phyloP scores from a whole-genome alignment of 805 yeast species.

The Metschnikowia lunata region DNA sequence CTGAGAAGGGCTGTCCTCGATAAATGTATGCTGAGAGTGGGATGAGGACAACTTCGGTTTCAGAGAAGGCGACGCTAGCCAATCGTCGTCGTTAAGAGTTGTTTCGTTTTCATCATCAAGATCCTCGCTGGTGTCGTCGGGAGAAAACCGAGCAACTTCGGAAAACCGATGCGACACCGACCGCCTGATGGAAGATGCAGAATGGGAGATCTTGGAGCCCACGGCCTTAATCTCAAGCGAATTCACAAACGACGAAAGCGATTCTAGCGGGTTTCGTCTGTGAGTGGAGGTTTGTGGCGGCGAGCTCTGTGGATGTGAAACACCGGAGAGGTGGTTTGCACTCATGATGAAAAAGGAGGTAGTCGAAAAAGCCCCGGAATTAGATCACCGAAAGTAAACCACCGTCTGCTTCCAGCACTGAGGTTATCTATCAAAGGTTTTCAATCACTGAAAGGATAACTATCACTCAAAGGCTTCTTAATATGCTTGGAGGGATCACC shows the following conservation, averaged over 20 bases:
- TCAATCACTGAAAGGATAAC: too few species aligned
- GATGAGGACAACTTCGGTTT: conserved; percentile 8
- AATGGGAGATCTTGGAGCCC: conserved; percentile 12
- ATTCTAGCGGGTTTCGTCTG: conserved; percentile 10
- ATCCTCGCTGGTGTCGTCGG: conserved; percentile 15
- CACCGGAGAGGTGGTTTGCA: too few species aligned
- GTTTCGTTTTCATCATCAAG: conserved; percentile 15
- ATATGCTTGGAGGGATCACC: too few species aligned
- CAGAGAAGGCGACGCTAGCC: conserved; percentile 15
- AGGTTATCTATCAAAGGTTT: too few species aligned
- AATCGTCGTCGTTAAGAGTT: conserved; percentile 17
- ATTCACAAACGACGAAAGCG: conserved; percentile 16
- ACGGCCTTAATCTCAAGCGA: conserved; percentile 14
- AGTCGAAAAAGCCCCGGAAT: too few species aligned
- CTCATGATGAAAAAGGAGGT: too few species aligned
- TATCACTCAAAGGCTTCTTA: too few species aligned
- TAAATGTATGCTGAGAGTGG: background rate
- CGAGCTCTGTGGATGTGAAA: too few species aligned
- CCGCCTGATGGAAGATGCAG: conserved; percentile 12
- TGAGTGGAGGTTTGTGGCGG: too few species aligned
- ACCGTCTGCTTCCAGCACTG: too few species aligned
- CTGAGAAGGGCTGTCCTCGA: background rate
- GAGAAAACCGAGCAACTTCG: conserved; percentile 11
- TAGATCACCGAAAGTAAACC: too few species aligned
- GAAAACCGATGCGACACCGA: conserved; percentile 9